Conservation (phyloP, 1,139 yeast genomes). For the Taphrina populina region DNA sequence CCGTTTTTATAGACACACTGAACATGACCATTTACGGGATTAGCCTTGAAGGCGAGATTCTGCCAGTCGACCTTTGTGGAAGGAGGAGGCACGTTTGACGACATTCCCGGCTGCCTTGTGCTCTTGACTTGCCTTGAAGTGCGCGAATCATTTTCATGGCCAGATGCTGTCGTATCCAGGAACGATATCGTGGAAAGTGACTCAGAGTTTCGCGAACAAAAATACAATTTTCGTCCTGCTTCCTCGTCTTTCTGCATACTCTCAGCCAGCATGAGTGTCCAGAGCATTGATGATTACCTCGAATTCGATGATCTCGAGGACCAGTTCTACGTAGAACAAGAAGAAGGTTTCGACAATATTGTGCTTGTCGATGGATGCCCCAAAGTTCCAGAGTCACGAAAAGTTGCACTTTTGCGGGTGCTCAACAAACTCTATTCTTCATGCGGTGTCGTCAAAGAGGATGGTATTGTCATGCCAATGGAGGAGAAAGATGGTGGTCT, state of each 20-base stretch:
- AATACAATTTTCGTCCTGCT: too few relatives aligned
- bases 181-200: too few relatives aligned
- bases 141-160: background rate
- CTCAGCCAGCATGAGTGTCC: constrained; percentile 42
- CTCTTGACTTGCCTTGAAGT: too few relatives aligned
- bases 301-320: constrained; percentile 88
- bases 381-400: constrained; percentile 85
- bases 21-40: constrained; percentile 30
- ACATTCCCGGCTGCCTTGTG: too few relatives aligned
- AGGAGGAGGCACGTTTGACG: constrained; percentile 3
- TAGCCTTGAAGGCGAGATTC: constrained; percentile 21
- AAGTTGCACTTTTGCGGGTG: constrained; percentile 79
- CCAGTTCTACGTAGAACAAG: constrained; percentile 62
- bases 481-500: constrained; percentile 73
- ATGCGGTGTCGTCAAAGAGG: constrained; percentile 69
- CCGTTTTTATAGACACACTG: constrained; percentile 26
- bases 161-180: background rate
- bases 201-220: too few relatives aligned
- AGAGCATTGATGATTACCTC: constrained; percentile 58
- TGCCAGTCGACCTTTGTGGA: constrained; percentile 22
- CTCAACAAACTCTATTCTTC: constrained; percentile 73
- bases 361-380: constrained; percentile 96
- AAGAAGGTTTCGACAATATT: constrained; percentile 69
- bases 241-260: too few relatives aligned
- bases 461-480: constrained; percentile 75